These are phyloP conservation scores for Protea cynaroides DNA, from an alignment of 164 flowering plant species.

Conservation along the genomic window DNA sequence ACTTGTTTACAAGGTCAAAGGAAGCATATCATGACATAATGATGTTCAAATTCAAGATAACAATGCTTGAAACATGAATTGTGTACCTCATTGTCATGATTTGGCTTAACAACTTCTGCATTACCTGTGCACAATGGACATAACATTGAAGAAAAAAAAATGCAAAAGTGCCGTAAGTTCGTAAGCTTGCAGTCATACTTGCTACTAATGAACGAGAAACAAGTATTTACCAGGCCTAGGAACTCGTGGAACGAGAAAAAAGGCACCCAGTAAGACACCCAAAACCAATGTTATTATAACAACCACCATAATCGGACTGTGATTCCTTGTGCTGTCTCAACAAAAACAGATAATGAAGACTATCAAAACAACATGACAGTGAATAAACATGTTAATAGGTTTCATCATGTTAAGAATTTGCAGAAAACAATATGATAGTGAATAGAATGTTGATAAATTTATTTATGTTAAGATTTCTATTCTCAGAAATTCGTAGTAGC, in stretches of 20 bases:
- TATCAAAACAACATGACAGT: background rate
- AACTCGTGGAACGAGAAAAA: constrained; percentile 31
- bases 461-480: too few species aligned
- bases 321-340: constrained; percentile 6
- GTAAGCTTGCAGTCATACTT: background rate
- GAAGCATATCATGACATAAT: background rate
- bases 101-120: constrained; percentile 7
- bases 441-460: too few species aligned
- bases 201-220: background rate
- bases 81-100: constrained; percentile 12
- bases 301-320: constrained; percentile 32
- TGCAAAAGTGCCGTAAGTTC: background rate
- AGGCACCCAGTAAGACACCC: constrained; percentile 33
- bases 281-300: constrained; percentile 30
- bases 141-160: background rate
- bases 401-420: too few species aligned
- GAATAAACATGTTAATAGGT: background rate
- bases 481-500: too few species aligned
- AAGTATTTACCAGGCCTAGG: constrained; percentile 14
- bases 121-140: constrained; percentile 6
- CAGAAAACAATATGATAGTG: too few species aligned
- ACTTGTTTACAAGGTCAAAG: background rate
- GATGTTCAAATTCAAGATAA: background rate
- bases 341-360: background rate
- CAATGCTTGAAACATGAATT: constrained; percentile 20